Evolutionary conservation across 2,329 filamentous ascomycete genomes (phyloP), one percentile per base, ranked within the genome.

Genomic region (Beauveria varroae): DNA sequence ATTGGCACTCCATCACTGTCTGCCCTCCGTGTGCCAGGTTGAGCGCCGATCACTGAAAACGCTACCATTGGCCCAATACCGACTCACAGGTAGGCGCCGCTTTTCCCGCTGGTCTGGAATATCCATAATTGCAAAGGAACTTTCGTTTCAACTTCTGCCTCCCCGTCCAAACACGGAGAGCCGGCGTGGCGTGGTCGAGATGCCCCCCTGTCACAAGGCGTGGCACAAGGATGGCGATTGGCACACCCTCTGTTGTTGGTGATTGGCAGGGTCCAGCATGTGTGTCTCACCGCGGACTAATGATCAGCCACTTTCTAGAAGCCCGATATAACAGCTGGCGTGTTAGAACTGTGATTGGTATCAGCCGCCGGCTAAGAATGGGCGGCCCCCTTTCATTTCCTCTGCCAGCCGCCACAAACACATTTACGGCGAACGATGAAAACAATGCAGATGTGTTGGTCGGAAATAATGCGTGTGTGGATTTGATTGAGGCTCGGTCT

Each of bases 241-340:
- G 14, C 50, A 49, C 50, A 54, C 50, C 40, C 43, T 51, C 34
- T 44, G 41, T 53, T 60, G 43, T 24, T 60, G 58, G 41, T 61
- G 41, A 61, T 59, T 52, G 59, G 20, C 59, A 61, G 59, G 51
- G 59, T 55, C 52, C 59, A 56, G 26, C 22, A 34, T 56, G 59
- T 37, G 28, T 61, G 59, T 61, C 59, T 55, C 59, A 61, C 51
- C 34, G 41, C 51, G 30, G 43, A 54, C 52, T 30, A 24, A 46
- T 46, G 43, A 56, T 61, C 51, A 30, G 43, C 51, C 43, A 50
- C 51, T 55, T 61, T 61, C 59, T 61, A 61, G 59, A 61, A 61
- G 59, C 52, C 22, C 30, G n/a, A 49, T 52, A 24, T 24, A 12
- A 40, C n/a, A n/a, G 40, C 47, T 41, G 34, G 22, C 34, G 41